Evolutionary conservation across 805 yeast genomes (phyloP).

Genomic region (Wickerhamomyces mucosus): DNA sequence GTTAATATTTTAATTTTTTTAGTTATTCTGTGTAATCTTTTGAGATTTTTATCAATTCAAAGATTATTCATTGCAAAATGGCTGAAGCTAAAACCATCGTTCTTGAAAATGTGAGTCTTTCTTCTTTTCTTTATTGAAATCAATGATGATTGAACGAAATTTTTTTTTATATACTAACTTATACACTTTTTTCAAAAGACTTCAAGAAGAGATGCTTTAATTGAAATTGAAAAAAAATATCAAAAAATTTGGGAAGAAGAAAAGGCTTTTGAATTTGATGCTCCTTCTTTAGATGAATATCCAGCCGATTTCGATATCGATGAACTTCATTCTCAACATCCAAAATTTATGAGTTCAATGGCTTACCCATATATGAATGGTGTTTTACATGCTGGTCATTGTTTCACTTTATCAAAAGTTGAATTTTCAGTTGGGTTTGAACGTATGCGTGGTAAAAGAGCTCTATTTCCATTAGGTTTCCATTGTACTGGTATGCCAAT

Average conservation of each 20-base stretch:
- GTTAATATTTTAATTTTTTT: too few species aligned
- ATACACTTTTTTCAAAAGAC: conserved; percentile 39
- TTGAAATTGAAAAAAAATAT: conserved; percentile 80
- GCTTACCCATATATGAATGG: conserved; percentile 99
- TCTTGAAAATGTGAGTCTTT: conserved; percentile 29
- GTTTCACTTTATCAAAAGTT: conserved; percentile 87
- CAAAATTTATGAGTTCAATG: conserved; percentile 88
- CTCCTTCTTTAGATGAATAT: conserved; percentile 67
- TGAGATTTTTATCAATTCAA: too few species aligned
- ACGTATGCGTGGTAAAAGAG: conserved; percentile 88
- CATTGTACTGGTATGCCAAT: conserved; percentile 99
- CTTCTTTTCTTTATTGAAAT: not conserved
- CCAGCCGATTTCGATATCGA: conserved; percentile 47
- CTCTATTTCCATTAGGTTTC: conserved; percentile 93
- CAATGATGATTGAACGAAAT: not conserved
- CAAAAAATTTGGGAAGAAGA: conserved; percentile 84
- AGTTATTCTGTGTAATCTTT: too few species aligned
- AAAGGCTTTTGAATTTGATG: conserved; percentile 77
- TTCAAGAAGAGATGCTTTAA: conserved; percentile 88
- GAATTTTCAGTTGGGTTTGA: conserved; percentile 91
- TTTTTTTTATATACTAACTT: not conserved
- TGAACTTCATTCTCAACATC: conserved; percentile 67
- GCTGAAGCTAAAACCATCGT: conserved; percentile 24
- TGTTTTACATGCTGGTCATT: conserved; percentile 94
- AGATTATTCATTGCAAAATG: conserved; percentile 1